Percentiles rank a stretch among this genome's conserved stretches.
Conservation (phyloP, 495 filamentous ascomycete species). For the Penicillium roqueforti region DNA sequence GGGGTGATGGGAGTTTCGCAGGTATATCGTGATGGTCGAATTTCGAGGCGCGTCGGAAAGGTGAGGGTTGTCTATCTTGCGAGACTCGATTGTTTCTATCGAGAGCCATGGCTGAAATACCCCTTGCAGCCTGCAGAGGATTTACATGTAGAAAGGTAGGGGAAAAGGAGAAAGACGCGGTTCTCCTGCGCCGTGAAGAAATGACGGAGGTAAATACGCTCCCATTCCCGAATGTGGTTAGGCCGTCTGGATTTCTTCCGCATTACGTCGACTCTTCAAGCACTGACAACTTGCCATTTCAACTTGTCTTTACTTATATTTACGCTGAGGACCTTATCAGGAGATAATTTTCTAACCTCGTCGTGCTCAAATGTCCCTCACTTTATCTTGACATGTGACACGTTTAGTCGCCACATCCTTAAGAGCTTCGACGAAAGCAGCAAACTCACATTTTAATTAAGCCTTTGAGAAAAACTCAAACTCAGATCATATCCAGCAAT, state of each 20-base stretch:
- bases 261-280: slow-evolving; percentile 5
- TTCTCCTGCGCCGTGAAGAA: neutral
- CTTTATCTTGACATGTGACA: slow-evolving; percentile 33
- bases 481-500: neutral
- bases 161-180: slow-evolving; percentile 4
- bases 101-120: neutral
- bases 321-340: slow-evolving; percentile 7
- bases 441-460: neutral
- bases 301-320: neutral
- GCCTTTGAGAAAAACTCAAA: neutral
- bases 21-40: slow-evolving; percentile 30
- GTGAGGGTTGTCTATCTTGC: slow-evolving; percentile 27
- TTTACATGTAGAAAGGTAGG: slow-evolving; percentile 14
- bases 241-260: slow-evolving; percentile 6
- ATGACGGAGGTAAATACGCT: slow-evolving; percentile 18
- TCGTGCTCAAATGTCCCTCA: slow-evolving; percentile 10
- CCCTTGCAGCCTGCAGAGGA: slow-evolving; percentile 14
- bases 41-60: slow-evolving; percentile 35
- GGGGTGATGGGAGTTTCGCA: slow-evolving; percentile 27
- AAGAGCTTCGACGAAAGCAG: slow-evolving; percentile 16
- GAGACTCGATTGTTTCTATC: slow-evolving; percentile 13
- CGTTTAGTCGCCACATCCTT: slow-evolving; percentile 18
- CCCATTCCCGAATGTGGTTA: slow-evolving; percentile 28
- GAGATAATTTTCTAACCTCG: slow-evolving; percentile 4
- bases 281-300: neutral